Conservation (phyloP, 2,329 filamentous ascomycete species). For the Colletotrichum sp. region DNA sequence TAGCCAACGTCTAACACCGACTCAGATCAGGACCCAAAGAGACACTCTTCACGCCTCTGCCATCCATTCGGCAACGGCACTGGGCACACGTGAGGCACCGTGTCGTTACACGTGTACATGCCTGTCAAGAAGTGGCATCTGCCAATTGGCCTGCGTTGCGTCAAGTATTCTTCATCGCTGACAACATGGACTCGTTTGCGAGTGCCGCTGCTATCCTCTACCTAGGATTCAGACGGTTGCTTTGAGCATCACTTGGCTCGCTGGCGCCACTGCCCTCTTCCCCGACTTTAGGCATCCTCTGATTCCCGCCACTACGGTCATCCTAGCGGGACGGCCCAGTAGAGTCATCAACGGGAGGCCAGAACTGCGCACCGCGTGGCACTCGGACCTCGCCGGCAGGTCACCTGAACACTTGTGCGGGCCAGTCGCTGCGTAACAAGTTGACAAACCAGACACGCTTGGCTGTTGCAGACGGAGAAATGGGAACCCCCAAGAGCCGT, state of each 20-base stretch:
- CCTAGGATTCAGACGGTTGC: neutral
- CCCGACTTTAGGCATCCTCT: neutral
- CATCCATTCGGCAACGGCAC: constrained; percentile 11
- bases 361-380: neutral
- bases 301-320: neutral
- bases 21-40: neutral
- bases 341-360: neutral
- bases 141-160: neutral
- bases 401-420: constrained; percentile 17
- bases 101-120: constrained; percentile 4
- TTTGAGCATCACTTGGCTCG: neutral
- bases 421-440: constrained; percentile 13
- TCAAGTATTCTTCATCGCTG: neutral
- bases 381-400: constrained; percentile 15
- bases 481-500: neutral
- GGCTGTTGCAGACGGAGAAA: neutral
- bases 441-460: constrained; percentile 13
- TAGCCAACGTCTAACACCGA: neutral
- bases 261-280: neutral
- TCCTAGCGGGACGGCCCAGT: neutral
- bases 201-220: neutral
- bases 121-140: neutral
- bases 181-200: neutral
- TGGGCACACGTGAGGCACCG: constrained; percentile 1
- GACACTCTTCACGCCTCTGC: neutral